These are phyloP conservation scores for Cinnamomum micranthum DNA, from an alignment of 164 flowering plant genomes.

Conservation along the genomic window DNA sequence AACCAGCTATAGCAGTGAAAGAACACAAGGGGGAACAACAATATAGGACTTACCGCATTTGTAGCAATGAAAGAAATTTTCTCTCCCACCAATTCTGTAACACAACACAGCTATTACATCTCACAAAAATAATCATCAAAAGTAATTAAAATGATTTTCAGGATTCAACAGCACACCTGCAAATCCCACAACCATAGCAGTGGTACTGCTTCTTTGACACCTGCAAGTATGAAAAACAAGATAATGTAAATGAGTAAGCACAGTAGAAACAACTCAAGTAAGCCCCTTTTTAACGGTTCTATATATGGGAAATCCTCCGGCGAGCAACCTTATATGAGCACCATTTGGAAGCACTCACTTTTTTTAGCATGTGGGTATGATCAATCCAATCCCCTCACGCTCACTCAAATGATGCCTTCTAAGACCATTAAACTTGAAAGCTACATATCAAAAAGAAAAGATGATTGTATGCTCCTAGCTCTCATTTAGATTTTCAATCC, in stretches of 20 bases:
- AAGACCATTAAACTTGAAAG: too few relatives aligned
- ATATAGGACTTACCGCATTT: conserved; percentile 62
- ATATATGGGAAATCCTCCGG: too few relatives aligned
- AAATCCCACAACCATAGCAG: conserved; percentile 87
- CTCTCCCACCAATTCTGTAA: conserved; percentile 79
- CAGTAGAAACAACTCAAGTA: neutral
- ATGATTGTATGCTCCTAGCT: too few relatives aligned
- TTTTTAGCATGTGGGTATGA: too few relatives aligned
- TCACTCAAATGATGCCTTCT: too few relatives aligned
- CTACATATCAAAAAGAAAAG: too few relatives aligned
- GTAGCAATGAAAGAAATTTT: conserved; percentile 78
- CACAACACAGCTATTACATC: neutral
- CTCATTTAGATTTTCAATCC: too few relatives aligned
- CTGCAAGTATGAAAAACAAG: conserved; percentile 39
- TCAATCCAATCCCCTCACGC: too few relatives aligned
- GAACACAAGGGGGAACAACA: neutral
- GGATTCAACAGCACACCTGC: conserved; percentile 53
- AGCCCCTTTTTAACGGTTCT: too few relatives aligned
- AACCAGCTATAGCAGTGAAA: too few relatives aligned
- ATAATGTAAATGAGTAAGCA: neutral
- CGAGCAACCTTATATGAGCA: too few relatives aligned
- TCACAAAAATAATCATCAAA: neutral
- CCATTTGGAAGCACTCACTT: too few relatives aligned
- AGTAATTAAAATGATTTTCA: neutral
- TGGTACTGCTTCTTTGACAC: conserved; percentile 79